Percentiles rank a stretch among this genome's conserved stretches.
These are phyloP conservation scores for Rhizopogon salebrosus DNA, from an alignment of 768 basidiomycete genomes.

Conservation along the genomic window DNA sequence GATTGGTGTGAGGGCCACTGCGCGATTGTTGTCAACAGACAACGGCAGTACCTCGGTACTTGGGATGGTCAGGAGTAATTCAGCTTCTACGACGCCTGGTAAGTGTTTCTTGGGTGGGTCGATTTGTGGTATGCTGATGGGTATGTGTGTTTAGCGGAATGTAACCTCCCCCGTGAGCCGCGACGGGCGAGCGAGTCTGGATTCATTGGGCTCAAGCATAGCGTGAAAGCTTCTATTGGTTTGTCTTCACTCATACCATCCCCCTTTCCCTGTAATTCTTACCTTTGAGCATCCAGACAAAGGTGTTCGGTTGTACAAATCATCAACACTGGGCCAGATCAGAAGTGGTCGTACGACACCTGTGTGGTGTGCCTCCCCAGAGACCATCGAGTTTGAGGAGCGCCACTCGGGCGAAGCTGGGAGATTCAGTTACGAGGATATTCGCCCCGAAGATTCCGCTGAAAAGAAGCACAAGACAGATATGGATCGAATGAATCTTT, in stretches of 20 bases:
- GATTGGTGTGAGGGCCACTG: constrained; percentile 22
- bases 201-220: constrained; percentile 55
- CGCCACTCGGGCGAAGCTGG: constrained; percentile 27
- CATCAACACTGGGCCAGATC: constrained; percentile 45
- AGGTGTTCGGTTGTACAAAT: constrained; percentile 63
- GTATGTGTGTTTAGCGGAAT: constrained; percentile 4
- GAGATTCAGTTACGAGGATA: constrained; percentile 30
- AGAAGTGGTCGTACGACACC: constrained; percentile 25
- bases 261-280: not conserved
- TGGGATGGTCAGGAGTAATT: constrained; percentile 3
- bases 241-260: constrained; percentile 9
- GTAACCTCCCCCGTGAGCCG: constrained; percentile 21
- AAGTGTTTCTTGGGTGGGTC: not conserved
- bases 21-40: constrained; percentile 21
- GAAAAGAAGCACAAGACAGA: constrained; percentile 21
- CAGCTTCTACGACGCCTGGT: constrained; percentile 9
- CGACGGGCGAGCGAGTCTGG: constrained; percentile 31
- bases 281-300: constrained; percentile 42
- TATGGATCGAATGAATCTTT: constrained; percentile 68
- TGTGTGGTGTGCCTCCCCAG: constrained; percentile 24
- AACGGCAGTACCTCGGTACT: constrained; percentile 19
- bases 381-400: constrained; percentile 26
- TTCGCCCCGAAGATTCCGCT: constrained; percentile 14
- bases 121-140: not conserved
- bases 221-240: constrained; percentile 74